Base-by-base conservation (phyloP, 2,329 filamentous ascomycete genomes). In the Penicillium olsonii region DNA sequence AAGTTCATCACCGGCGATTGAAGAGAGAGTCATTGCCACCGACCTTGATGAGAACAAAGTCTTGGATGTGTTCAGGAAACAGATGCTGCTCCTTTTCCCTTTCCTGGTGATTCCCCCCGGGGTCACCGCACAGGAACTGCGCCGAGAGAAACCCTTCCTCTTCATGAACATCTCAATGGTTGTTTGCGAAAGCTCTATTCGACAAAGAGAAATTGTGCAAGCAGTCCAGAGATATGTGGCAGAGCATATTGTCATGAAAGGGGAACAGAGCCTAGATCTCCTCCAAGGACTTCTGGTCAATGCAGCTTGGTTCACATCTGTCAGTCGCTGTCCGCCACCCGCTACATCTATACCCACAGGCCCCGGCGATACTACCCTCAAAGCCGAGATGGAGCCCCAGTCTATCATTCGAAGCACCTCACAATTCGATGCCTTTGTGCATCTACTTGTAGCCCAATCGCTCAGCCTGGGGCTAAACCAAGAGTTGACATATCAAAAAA, bases 371-470 rank as follows among this genome's bases (percentile, higher is more conserved):
- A 12, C 2, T 19, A 12, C 2, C 24, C 8, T 11, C 14, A 48
- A 40, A 18, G 5, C 9, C 1, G 45, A 52, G 7, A n/a, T 33
- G 27, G 46, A 53, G 26, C 17, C 43, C 12, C 49, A 54, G 8
- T 18, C 45, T 24, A 15, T 54, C 9, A 17, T 42, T 33, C 55
- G 49, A 15, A 37, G 37, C n/a, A 54, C 33, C 15, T 19, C 74
- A 0, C 80, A 83, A 51, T 61, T 83, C 11, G 75, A 75, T 56
- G 81, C 78, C 43, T 64, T 83, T 3, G 60, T 82, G 2, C 70
- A 76, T 8, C 55, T 84, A 17, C 76, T 79, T 1, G 63, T 71
- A 11, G 78, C 75, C 4, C 69, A 82, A 2, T 66, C 75, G 7
- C 71, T 71, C 0, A 79, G 81, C 45, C 59, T 82, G 29, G 75